Conservation (phyloP, 2,329 filamentous ascomycete species). For the Colletotrichum cuscutae region DNA sequence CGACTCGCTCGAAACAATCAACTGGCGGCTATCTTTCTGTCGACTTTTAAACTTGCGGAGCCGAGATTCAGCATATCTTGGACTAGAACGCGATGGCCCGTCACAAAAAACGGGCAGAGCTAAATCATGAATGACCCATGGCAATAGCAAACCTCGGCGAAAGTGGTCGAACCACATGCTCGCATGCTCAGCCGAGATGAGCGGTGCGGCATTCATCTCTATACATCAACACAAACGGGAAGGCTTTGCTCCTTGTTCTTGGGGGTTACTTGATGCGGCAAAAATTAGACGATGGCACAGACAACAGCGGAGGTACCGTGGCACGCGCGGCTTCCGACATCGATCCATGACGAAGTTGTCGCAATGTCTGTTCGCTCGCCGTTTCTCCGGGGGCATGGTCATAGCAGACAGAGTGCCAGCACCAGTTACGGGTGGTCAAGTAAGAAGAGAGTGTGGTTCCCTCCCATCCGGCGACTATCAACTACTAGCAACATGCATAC, state of each 20-base stretch:
- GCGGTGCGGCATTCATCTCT: background rate
- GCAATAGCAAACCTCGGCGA: background rate
- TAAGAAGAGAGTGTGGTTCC: background rate
- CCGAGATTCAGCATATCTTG: background rate
- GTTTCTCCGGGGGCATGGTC: background rate
- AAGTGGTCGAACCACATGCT: background rate
- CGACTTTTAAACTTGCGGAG: background rate
- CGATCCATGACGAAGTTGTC: constrained; percentile 1
- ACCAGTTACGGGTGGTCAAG: background rate
- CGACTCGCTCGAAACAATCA: background rate
- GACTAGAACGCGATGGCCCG: background rate
- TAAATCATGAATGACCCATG: background rate
- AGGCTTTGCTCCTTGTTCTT: background rate
- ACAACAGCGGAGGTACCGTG: background rate
- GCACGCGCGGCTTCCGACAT: background rate
- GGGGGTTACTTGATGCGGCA: background rate
- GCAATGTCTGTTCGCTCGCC: background rate
- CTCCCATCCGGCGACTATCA: background rate
- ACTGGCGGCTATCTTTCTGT: background rate
- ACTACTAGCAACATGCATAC: background rate
- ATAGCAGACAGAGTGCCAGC: background rate
- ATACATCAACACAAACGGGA: background rate
- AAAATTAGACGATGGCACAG: background rate
- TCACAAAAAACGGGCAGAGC: background rate
- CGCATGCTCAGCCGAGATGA: background rate